Percentiles rank a stretch among this genome's conserved stretches.
These are phyloP conservation scores for Dendryphion nanum DNA, from an alignment of 2,329 filamentous ascomycete species.

Conservation along the genomic window DNA sequence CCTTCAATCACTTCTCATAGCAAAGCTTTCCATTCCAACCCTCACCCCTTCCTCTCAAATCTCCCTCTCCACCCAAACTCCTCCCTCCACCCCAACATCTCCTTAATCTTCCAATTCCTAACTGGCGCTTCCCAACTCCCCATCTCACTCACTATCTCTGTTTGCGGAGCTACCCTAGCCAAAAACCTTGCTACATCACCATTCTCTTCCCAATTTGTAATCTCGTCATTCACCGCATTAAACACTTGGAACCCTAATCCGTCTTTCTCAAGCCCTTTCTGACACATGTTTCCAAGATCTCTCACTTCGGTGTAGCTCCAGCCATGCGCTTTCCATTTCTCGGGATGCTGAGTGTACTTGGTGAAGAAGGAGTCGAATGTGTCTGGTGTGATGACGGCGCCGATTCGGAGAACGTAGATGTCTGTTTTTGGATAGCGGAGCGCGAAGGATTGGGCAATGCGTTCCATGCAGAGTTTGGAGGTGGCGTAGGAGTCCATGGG, in stretches of 20 bases:
- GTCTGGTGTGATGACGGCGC: conserved; percentile 59
- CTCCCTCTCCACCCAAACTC: conserved; percentile 51
- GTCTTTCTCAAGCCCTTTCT: conserved; percentile 52
- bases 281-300: conserved; percentile 60
- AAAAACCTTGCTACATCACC: conserved; percentile 41
- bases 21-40: too few relatives aligned
- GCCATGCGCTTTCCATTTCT: conserved; percentile 54
- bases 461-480: conserved; percentile 58
- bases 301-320: conserved; percentile 62
- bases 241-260: conserved; percentile 62
- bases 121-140: conserved; percentile 57
- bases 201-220: conserved; percentile 48
- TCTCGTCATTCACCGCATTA: conserved; percentile 62
- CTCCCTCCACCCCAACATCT: conserved; percentile 57
- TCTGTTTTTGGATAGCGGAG: conserved; percentile 55
- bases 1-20: too few relatives aligned
- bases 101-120: conserved; percentile 58
- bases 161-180: conserved; percentile 47
- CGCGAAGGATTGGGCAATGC: conserved; percentile 55
- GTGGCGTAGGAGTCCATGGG: conserved; percentile 62
- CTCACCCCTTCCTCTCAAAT: conserved; percentile 4
- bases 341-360: conserved; percentile 47
- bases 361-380: conserved; percentile 54
- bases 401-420: conserved; percentile 60
- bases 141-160: conserved; percentile 52